Base-by-base conservation (phyloP, 257 asterid genomes). In the Cynanchum wilfordii region DNA sequence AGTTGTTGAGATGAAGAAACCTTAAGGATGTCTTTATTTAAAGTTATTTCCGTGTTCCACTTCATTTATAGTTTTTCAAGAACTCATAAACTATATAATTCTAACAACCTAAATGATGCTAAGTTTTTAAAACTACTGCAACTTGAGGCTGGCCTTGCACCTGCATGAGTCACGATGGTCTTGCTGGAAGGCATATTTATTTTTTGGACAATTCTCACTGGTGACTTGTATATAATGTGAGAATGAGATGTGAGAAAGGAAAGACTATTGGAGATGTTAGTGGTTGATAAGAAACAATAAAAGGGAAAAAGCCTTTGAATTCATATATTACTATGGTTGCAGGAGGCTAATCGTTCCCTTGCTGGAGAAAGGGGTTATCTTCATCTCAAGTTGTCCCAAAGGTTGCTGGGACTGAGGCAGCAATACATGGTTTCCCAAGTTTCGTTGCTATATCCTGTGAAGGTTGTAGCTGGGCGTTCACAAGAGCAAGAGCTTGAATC, bases 401-500 rank as follows among this genome's bases (percentile, higher is more conserved):
- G 79, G 69, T 83, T 82, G 51, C 79, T 90, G 80, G 86, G 92
- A 82, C 47, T 69, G 77, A 91, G 96, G 78, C 97, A 89, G 62
- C 96, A 84, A 33, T 78, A 73, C 75, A 83, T 89, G 96, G 85
- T 90, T 63, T 86, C 97, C n/a, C 98, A 90, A 80, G 86, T 93
- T 81, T 87, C 89, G 55, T 79, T 84, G 81, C 88, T 94, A 57
- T 91, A 89, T 82, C 97, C 99, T 2, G 95, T 94, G 78, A 94
- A 90, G 83, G 79, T 87, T 70, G 83, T 84, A 64, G 66, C 76
- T 58, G 87, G 88, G 51, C 92, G 77, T 75, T 71, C 86, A 68
- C 87, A 81, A 60, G 97, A 90, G 78, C 98, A 86, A 79, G 98
- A 93, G 79, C 89, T 90, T 75, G 98, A 89, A 82, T 90, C 95